A percentile compares a stretch with the other conserved stretches of the same genome.
Conservation (phyloP, 345 rosid species). For the Gossypium ekmanianum region DNA sequence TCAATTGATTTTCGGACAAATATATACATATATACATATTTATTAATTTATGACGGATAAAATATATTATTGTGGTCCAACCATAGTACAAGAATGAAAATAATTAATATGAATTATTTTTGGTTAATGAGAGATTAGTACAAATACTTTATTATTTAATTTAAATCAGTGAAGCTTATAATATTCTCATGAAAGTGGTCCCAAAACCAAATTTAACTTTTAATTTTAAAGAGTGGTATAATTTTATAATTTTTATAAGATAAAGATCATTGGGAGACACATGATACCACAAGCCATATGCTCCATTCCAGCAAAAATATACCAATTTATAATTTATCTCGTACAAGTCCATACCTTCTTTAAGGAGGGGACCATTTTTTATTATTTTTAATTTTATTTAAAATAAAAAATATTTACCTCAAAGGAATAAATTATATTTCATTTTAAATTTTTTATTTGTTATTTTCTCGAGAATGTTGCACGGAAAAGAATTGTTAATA, state of each 20-base stretch:
- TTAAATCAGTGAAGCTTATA: neutral
- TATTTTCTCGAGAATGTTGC: neutral
- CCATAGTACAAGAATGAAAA: neutral
- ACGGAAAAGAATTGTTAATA: neutral
- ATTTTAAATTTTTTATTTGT: neutral
- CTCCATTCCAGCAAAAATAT: neutral
- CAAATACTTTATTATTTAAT: too few relatives aligned
- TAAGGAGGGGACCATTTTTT: conserved; percentile 6
- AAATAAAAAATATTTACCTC: neutral
- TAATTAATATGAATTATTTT: conserved; percentile 6
- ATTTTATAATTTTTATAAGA: neutral
- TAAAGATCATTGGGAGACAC: conserved; percentile 3
- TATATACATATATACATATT: neutral
- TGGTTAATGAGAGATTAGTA: conserved; percentile 11
- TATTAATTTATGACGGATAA: too few relatives aligned
- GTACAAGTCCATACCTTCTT: conserved; percentile 9
- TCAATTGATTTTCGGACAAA: neutral
- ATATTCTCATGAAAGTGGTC: conserved; percentile 9
- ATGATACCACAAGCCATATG: neutral
- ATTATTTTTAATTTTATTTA: neutral
- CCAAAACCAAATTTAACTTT: neutral
- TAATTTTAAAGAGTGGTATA: neutral
- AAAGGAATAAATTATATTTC: neutral
- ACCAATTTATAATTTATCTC: neutral
- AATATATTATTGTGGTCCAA: neutral